Conservation (phyloP, 805 yeast genomes). For the Torulaspora maleeae region DNA sequence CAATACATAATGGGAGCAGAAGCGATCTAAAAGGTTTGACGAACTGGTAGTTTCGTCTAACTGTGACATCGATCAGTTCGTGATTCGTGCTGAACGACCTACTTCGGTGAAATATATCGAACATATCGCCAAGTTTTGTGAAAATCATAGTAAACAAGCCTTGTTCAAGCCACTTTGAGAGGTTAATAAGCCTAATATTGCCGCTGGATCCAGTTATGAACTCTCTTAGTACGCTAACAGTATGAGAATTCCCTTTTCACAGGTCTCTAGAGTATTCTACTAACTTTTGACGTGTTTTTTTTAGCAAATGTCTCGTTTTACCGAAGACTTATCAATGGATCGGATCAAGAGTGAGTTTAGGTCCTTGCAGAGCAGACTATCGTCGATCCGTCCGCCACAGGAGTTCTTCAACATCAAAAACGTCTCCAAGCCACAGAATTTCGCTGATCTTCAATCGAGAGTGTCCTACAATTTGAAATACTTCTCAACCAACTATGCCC, state of each 20-base stretch:
- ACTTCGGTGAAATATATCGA: not conserved
- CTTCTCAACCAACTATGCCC: conserved; percentile 79
- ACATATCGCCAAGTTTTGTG: conserved; percentile 10
- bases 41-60: too few relatives aligned
- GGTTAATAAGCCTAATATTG: not conserved
- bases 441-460: conserved; percentile 84
- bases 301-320: conserved; percentile 31
- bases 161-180: not conserved
- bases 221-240: conserved; percentile 14
- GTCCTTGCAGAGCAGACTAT: conserved; percentile 55
- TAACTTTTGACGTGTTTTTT: conserved; percentile 1
- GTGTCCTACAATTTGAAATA: conserved; percentile 81
- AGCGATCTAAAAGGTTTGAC: too few relatives aligned
- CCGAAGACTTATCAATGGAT: conserved; percentile 33
- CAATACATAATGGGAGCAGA: too few relatives aligned
- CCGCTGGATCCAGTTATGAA: conserved; percentile 16
- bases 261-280: conserved; percentile 1
- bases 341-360: conserved; percentile 43
- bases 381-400: conserved; percentile 80
- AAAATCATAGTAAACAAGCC: conserved; percentile 1
- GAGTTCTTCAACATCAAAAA: conserved; percentile 92
- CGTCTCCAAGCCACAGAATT: conserved; percentile 83
- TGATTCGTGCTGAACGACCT: conserved; percentile 3
- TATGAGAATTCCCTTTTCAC: not conserved
- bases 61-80: not conserved